Conservation (phyloP, 495 filamentous ascomycete species). For the Neurospora cerealis region DNA sequence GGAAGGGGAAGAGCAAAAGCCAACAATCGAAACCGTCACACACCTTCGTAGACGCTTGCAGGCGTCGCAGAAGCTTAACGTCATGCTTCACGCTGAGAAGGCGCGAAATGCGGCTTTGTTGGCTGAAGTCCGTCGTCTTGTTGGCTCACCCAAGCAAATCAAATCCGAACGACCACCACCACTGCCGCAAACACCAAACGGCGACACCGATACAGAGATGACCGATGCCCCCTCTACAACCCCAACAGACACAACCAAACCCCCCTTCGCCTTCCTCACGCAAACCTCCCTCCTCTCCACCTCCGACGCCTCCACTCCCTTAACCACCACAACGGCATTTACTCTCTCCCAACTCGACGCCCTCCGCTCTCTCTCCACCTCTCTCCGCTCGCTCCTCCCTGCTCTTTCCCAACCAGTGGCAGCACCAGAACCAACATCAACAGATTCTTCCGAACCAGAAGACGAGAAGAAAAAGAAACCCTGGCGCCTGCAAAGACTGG, state of each 20-base stretch:
- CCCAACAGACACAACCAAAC: constrained; percentile 11
- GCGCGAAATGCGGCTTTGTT: constrained; percentile 69
- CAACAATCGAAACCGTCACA: constrained; percentile 56
- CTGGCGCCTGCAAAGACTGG: constrained; percentile 49
- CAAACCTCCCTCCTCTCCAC: constrained; percentile 31
- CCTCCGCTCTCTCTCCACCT: constrained; percentile 53
- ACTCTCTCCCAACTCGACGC: constrained; percentile 71
- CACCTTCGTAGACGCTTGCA: constrained; percentile 64
- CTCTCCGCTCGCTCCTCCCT: constrained; percentile 51
- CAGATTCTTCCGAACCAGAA: neutral
- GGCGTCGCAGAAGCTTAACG: constrained; percentile 72
- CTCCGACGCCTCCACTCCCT: constrained; percentile 34
- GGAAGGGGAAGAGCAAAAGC: constrained; percentile 25
- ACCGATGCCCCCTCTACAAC: constrained; percentile 38
- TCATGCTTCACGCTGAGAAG: constrained; percentile 60
- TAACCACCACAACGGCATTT: constrained; percentile 72
- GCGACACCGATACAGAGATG: constrained; percentile 2
- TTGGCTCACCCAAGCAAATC: constrained; percentile 17
- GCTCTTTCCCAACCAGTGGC: constrained; percentile 28
- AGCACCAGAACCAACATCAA: too few species aligned
- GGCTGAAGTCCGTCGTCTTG: constrained; percentile 49
- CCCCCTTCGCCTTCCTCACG: constrained; percentile 41
- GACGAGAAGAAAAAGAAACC: constrained; percentile 27
- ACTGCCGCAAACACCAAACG: constrained; percentile 19
- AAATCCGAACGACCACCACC: neutral